Conservation (phyloP, 2,329 filamentous ascomycete species). For the Hypomyces perniciosus region DNA sequence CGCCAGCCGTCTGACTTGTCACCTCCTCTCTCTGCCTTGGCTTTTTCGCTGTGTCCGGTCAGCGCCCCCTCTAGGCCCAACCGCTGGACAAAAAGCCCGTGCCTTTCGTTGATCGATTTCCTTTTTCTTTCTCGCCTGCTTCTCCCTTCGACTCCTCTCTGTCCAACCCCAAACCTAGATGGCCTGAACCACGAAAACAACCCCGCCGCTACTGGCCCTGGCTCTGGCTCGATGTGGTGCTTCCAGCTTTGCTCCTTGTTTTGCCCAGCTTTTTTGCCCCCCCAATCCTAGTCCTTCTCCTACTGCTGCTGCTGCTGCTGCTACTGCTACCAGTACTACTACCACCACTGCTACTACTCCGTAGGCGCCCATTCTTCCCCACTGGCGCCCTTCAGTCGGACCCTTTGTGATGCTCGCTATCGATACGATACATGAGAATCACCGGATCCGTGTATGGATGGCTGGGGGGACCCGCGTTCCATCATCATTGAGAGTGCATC, state of each 20-base stretch:
- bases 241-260: not conserved
- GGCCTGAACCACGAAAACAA: conserved; percentile 8
- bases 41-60: not conserved
- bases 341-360: no score
- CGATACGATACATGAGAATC: not conserved
- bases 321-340: no score
- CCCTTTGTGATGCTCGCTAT: not conserved
- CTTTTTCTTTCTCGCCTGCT: conserved; percentile 8
- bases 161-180: conserved; percentile 9
- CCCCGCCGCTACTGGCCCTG: conserved; percentile 7
- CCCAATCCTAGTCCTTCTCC: not conserved
- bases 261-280: not conserved
- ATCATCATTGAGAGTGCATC: no score
- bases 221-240: not conserved
- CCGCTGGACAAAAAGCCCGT: not conserved
- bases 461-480: no score
- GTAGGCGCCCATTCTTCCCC: no score
- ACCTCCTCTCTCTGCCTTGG: conserved; percentile 2
- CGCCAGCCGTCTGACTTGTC: conserved; percentile 13
- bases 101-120: conserved; percentile 9
- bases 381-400: no score
- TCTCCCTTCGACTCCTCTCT: conserved; percentile 1
- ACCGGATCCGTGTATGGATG: not conserved
- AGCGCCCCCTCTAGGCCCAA: not conserved
- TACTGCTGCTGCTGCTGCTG: not conserved